Evolutionary conservation across 768 basidiomycete species (phyloP).

Genomic region (Rhodosporidiobolus odoratus): DNA sequence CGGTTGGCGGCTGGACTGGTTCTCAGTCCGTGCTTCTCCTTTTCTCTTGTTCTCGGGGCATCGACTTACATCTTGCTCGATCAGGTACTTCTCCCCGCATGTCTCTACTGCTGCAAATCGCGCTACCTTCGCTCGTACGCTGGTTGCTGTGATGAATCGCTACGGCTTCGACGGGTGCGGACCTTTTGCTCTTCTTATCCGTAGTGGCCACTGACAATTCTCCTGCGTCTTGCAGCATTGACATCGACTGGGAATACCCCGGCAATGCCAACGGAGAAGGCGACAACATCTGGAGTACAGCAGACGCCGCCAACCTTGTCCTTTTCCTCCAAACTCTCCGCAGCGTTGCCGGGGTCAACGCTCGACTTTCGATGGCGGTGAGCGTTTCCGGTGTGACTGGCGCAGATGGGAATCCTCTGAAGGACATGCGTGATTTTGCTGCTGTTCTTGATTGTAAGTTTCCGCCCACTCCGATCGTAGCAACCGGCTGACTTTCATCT

Average conservation of each 20-base stretch:
- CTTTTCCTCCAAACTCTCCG: conserved; percentile 32
- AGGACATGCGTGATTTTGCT: conserved; percentile 9
- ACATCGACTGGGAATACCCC: conserved; percentile 30
- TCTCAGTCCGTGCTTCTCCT: conserved; percentile 42
- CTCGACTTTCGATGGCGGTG: conserved; percentile 7
- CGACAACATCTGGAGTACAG: conserved; percentile 12
- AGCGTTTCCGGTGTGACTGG: conserved; percentile 5
- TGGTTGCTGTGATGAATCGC: conserved; percentile 52
- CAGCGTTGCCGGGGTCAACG: conserved; percentile 17
- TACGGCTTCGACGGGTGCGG: conserved; percentile 52
- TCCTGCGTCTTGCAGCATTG: not conserved
- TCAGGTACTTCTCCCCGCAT: conserved; percentile 57
- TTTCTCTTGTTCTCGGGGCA: not conserved
- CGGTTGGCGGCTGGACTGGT: conserved; percentile 69
- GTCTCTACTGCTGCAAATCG: conserved; percentile 59
- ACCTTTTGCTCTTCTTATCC: not conserved
- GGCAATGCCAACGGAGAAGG: not conserved
- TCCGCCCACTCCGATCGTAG: not conserved
- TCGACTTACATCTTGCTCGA: not conserved
- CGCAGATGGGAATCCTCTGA: not conserved
- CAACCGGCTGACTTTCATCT: not conserved
- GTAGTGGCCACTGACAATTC: not conserved
- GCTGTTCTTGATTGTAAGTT: conserved; percentile 17
- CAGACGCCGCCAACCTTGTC: conserved; percentile 19
- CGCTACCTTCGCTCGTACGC: conserved; percentile 61